phyloP scores from a whole-genome alignment of 805 yeast genomes.

The Lipomyces chichibuensis region DNA sequence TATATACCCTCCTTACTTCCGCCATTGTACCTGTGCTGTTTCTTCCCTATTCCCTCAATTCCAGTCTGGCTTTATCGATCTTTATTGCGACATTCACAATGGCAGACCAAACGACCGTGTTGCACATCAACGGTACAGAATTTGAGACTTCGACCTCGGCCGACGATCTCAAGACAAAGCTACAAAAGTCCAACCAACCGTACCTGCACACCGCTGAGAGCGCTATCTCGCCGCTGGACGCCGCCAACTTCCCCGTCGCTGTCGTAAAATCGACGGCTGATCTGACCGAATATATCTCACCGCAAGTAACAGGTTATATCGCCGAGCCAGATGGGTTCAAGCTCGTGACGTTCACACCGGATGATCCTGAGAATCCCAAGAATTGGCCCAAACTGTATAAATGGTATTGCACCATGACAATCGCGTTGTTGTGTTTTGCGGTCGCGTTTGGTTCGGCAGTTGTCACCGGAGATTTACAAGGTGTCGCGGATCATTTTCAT shows the following conservation, averaged over 20 bases:
- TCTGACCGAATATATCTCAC: constrained; percentile 35
- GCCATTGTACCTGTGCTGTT: neutral
- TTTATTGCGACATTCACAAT: neutral
- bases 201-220: constrained; percentile 29
- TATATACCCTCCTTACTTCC: neutral
- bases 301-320: constrained; percentile 31
- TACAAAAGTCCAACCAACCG: constrained; percentile 25
- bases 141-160: constrained; percentile 1
- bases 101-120: neutral
- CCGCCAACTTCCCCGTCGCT: constrained; percentile 37
- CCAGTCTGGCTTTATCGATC: neutral
- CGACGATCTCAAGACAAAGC: neutral
- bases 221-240: constrained; percentile 33
- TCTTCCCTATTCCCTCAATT: neutral
- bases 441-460: constrained; percentile 72
- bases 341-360: constrained; percentile 36
- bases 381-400: constrained; percentile 53
- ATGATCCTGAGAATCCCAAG: constrained; percentile 43
- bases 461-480: constrained; percentile 63
- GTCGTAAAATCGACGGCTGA: constrained; percentile 34
- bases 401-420: constrained; percentile 58
- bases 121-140: neutral
- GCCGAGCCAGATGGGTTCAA: constrained; percentile 30
- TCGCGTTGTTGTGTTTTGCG: constrained; percentile 60
- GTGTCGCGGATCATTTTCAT: constrained; percentile 52